Percentiles rank a stretch among this genome's conserved stretches.
Evolutionary conservation across 257 asterid species (phyloP).

Genomic region (Nicotiana noctiflora): DNA sequence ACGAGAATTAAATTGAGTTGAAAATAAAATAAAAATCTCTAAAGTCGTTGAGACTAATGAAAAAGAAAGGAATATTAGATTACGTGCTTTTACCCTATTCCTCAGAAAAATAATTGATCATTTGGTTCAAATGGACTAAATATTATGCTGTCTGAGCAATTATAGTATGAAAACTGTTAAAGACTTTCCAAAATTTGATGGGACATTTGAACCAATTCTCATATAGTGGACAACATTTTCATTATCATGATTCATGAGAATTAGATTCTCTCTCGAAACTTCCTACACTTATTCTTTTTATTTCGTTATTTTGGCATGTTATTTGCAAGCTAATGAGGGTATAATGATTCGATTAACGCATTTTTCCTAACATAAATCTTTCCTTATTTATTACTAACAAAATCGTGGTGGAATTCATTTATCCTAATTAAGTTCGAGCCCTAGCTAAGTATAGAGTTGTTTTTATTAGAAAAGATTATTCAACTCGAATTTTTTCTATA

Average conservation of each 20-base stretch:
- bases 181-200: background rate
- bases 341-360: background rate
- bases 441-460: too few species aligned
- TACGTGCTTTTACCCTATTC: background rate
- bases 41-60: background rate
- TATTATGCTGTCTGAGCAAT: background rate
- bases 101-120: background rate
- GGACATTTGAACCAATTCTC: slow-evolving; percentile 6
- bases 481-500: too few species aligned
- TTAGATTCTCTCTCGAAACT: background rate
- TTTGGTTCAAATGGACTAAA: background rate
- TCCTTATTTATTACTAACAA: too few species aligned
- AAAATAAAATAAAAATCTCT: background rate
- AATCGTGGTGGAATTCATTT: too few species aligned
- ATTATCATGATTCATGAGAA: background rate
- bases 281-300: background rate
- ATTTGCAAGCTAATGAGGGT: background rate
- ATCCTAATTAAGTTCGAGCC: too few species aligned
- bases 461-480: too few species aligned
- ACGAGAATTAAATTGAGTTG: background rate
- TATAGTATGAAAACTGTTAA: background rate
- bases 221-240: slow-evolving; percentile 3
- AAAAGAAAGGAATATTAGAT: background rate
- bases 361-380: too few species aligned
- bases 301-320: background rate